These are phyloP conservation scores for Simplicillium sp. DNA, from an alignment of 2,329 filamentous ascomycete genomes.

Conservation along the genomic window DNA sequence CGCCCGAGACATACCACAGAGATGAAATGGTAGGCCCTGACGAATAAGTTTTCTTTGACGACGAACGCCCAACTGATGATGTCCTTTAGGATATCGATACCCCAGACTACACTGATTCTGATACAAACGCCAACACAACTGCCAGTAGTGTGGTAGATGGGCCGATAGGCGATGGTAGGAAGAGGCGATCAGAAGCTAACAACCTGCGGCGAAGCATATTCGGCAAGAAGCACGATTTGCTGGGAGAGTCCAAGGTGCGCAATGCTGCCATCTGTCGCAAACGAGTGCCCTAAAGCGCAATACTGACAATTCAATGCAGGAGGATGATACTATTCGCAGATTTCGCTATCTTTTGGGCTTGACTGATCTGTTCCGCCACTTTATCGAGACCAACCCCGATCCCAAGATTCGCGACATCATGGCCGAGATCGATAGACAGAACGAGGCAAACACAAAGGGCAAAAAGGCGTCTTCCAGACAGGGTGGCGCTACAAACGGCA, in stretches of 20 bases:
- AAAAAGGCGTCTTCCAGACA: constrained; percentile 72
- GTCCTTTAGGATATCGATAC: constrained; percentile 50
- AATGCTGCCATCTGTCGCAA: background rate
- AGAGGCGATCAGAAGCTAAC: constrained; percentile 76
- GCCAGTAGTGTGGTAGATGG: constrained; percentile 85
- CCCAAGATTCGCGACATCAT: constrained; percentile 92
- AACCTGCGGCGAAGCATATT: constrained; percentile 87
- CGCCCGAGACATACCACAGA: constrained; percentile 32
- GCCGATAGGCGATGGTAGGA: constrained; percentile 63
- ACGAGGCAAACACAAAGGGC: constrained; percentile 60
- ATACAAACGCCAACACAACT: constrained; percentile 58
- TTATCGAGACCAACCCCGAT: constrained; percentile 95
- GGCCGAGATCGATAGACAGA: constrained; percentile 87
- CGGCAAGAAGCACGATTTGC: constrained; percentile 84
- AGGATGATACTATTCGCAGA: constrained; percentile 88
- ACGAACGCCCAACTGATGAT: background rate
- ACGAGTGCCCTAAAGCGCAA: background rate
- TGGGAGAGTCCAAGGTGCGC: constrained; percentile 83
- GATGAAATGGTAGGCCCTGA: constrained; percentile 39
- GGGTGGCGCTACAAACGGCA: constrained; percentile 71
- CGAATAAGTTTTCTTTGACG: background rate
- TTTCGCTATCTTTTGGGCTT: constrained; percentile 92
- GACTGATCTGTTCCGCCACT: constrained; percentile 95
- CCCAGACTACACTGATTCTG: constrained; percentile 56
- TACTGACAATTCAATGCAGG: constrained; percentile 37